A percentile compares a stretch with the other conserved stretches of the same genome.
Evolutionary conservation across 2,329 filamentous ascomycete genomes (phyloP).

Genomic region (Claviceps citrina): DNA sequence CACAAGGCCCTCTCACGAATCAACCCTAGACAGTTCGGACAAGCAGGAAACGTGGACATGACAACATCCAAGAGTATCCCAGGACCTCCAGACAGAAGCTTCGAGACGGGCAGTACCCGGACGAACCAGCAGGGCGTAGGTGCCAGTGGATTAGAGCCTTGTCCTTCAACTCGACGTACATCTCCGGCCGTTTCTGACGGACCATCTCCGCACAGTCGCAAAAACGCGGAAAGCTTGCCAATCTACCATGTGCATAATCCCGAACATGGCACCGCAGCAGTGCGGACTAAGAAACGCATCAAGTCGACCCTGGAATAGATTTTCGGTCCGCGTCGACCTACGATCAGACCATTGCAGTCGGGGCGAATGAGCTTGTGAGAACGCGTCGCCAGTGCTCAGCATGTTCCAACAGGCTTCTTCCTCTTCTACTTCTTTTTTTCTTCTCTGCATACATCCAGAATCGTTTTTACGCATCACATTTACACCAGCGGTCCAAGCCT

Average conservation of each 20-base stretch:
- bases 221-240: not conserved
- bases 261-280: not conserved
- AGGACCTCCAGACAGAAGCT: not conserved
- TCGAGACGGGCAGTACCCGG: not conserved
- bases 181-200: not conserved
- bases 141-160: not conserved
- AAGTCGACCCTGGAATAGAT: conserved; percentile 8
- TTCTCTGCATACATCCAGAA: not conserved
- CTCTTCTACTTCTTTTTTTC: not conserved
- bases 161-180: not conserved
- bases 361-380: conserved; percentile 3
- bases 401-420: not conserved
- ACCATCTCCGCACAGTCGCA: not conserved
- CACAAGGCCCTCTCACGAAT: not conserved
- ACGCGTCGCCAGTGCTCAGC: not conserved
- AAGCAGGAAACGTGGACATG: not conserved
- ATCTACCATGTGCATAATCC: not conserved
- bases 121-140: not conserved
- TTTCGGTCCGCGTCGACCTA: conserved; percentile 7
- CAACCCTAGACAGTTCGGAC: not conserved
- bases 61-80: not conserved
- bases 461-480: conserved; percentile 8
- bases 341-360: not conserved
- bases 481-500: conserved; percentile 7
- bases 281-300: conserved; percentile 2